These are phyloP conservation scores for Colletotrichum gloeosporioides DNA, from an alignment of 2,329 filamentous ascomycete genomes.

Conservation along the genomic window DNA sequence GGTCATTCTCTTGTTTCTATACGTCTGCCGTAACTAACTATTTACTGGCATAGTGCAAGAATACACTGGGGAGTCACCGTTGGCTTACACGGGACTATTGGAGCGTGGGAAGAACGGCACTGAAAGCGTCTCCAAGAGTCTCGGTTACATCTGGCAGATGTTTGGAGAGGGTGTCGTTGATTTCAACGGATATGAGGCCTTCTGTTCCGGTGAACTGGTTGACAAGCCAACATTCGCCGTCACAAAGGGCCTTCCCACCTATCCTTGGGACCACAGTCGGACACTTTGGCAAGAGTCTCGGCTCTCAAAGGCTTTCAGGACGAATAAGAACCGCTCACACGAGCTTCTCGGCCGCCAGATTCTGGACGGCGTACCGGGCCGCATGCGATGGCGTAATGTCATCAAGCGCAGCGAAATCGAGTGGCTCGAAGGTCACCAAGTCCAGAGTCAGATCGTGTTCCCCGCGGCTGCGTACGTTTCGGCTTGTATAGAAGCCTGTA, in stretches of 20 bases:
- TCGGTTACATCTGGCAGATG: not conserved
- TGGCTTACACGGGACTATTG: not conserved
- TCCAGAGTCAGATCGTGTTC: slow-evolving; percentile 44
- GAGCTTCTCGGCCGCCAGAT: slow-evolving; percentile 30
- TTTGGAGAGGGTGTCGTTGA: not conserved
- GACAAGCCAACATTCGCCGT: not conserved
- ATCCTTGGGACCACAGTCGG: slow-evolving; percentile 39
- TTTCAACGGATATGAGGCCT: not conserved
- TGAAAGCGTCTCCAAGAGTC: not conserved
- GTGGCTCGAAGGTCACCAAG: slow-evolving; percentile 42
- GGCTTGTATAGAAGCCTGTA: not conserved
- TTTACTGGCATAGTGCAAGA: not conserved
- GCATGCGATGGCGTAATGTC: slow-evolving; percentile 21
- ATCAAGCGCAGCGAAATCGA: slow-evolving; percentile 18
- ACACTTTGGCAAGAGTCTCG: slow-evolving; percentile 37
- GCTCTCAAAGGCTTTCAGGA: slow-evolving; percentile 28
- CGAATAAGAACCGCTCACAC: slow-evolving; percentile 32
- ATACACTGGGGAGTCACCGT: not conserved
- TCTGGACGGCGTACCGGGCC: not conserved
- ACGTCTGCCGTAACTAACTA: fast-evolving
- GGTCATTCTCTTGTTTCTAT: not conserved
- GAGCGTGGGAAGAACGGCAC: not conserved
- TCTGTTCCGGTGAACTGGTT: slow-evolving; percentile 8
- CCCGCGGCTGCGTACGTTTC: slow-evolving; percentile 47
- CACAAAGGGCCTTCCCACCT: slow-evolving; percentile 35